Evolutionary conservation across 441 rosid species (phyloP).

Genomic region (Populus hybrid): DNA sequence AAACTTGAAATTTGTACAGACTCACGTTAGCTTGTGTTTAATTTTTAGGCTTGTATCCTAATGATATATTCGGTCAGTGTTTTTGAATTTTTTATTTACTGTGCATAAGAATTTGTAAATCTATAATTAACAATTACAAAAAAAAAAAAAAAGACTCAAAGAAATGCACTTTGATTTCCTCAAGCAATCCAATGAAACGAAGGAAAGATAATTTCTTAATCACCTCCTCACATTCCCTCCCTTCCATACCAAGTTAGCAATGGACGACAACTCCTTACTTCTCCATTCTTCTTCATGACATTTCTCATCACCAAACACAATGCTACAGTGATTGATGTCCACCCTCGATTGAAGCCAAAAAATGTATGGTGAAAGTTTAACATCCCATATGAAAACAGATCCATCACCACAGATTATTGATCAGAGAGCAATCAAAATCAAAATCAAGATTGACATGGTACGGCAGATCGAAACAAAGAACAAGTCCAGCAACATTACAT

Average conservation of each 20-base stretch:
- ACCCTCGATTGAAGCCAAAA: background rate
- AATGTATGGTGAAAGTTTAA: background rate
- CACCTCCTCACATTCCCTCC: background rate
- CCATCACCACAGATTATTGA: background rate
- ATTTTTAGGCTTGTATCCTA: no score
- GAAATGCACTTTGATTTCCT: background rate
- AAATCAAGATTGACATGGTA: background rate
- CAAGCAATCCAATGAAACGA: background rate
- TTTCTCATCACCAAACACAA: background rate
- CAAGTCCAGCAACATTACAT: background rate
- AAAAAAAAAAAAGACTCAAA: no score
- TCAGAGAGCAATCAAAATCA: background rate
- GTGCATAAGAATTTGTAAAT: no score
- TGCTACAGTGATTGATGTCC: background rate
- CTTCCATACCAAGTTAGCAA: background rate
- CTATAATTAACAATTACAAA: background rate
- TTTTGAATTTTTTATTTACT: no score
- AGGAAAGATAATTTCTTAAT: background rate
- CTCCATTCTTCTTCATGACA: background rate
- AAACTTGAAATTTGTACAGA: no score
- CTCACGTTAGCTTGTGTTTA: no score
- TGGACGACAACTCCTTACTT: background rate
- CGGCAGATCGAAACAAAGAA: conserved; percentile 9
- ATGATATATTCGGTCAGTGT: no score
- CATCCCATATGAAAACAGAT: background rate